Conservation (phyloP, 257 asterid genomes). For the Rehmannia glutinosa region DNA sequence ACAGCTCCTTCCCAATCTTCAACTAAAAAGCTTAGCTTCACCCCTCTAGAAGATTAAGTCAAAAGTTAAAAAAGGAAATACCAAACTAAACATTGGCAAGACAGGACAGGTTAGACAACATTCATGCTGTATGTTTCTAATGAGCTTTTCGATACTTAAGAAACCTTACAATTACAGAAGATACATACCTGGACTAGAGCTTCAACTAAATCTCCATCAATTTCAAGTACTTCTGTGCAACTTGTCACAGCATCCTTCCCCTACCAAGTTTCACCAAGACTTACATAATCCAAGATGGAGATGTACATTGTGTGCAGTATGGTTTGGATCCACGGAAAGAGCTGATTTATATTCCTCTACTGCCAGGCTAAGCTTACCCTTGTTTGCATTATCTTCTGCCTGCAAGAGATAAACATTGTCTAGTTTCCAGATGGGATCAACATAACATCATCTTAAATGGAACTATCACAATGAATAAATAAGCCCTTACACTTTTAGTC, state of each 20-base stretch:
- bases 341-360: conserved; percentile 77
- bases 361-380: conserved; percentile 78
- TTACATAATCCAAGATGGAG: conserved; percentile 81
- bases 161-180: background rate
- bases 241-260: conserved; percentile 75
- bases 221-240: conserved; percentile 70
- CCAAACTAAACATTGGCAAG: too few relatives aligned
- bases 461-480: background rate
- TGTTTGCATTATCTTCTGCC: conserved; percentile 83
- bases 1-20: conserved; percentile 96
- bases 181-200: conserved; percentile 69
- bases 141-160: background rate
- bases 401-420: conserved; percentile 26
- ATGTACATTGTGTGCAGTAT: conserved; percentile 61
- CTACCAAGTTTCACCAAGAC: conserved; percentile 84
- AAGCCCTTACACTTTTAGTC: conserved; percentile 57
- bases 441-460: background rate
- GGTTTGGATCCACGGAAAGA: conserved; percentile 71
- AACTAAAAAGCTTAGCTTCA: conserved; percentile 69
- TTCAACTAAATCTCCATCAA: conserved; percentile 72
- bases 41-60: conserved; percentile 52
- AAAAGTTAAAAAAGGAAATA: background rate
- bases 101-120: background rate
- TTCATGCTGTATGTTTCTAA: background rate
- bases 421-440: background rate